Evolutionary conservation across 2,329 filamentous ascomycete genomes (phyloP).

Genomic region (Pseudocercospora pini-densiflorae): DNA sequence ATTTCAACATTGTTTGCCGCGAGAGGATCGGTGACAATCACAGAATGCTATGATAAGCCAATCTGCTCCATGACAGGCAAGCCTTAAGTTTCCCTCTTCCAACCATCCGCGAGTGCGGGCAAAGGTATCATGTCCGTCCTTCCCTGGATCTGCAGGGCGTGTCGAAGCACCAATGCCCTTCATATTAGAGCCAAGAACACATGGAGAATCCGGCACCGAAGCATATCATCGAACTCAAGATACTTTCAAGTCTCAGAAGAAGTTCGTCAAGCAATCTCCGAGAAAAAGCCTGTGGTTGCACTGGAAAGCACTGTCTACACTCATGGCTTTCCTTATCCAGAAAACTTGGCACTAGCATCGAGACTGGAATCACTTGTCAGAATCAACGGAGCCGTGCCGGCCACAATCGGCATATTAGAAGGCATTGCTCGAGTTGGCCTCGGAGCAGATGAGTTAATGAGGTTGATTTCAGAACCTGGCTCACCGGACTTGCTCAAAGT

Average conservation of each 20-base stretch:
- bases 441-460: conserved; percentile 69
- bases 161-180: conserved; percentile 13
- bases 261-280: conserved; percentile 74
- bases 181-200: background rate
- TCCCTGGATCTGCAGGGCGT: conserved; percentile 28
- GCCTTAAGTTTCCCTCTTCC: background rate
- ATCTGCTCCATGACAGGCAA: background rate
- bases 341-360: conserved; percentile 75
- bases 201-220: background rate
- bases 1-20: background rate
- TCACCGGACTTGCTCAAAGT: conserved; percentile 69
- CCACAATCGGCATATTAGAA: conserved; percentile 86
- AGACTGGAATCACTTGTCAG: conserved; percentile 82
- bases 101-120: background rate
- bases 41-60: background rate
- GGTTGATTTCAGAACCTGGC: conserved; percentile 65
- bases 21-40: background rate
- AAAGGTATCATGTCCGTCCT: conserved; percentile 5
- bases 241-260: conserved; percentile 77
- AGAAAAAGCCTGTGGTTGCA: conserved; percentile 82
- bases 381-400: conserved; percentile 79
- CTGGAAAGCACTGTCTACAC: conserved; percentile 98
- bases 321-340: conserved; percentile 76
- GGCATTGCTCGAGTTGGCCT: conserved; percentile 84
- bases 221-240: conserved; percentile 21